Evolutionary conservation across 2,329 filamentous ascomycete species (phyloP).

Genomic region (Ilyonectria mors-panacis): DNA sequence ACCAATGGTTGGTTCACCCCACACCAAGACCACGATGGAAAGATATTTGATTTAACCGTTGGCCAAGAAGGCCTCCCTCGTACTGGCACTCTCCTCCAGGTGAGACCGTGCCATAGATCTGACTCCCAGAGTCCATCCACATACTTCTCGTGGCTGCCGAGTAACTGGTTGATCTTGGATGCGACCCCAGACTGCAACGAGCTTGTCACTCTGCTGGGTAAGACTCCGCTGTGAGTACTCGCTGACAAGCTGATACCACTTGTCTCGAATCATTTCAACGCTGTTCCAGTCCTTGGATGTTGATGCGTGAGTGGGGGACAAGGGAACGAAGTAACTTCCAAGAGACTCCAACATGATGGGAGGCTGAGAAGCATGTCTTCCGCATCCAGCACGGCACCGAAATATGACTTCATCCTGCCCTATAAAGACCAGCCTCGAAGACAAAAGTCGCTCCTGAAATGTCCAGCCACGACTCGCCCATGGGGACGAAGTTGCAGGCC

Average conservation of each 20-base stretch:
- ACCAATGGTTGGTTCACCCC: neutral
- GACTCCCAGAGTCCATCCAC: slow-evolving; percentile 14
- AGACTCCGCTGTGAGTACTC: slow-evolving; percentile 21
- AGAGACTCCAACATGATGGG: neutral
- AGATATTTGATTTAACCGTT: slow-evolving; percentile 1
- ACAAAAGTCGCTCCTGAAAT: slow-evolving; percentile 11
- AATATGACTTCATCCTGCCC: neutral
- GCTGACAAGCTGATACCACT: slow-evolving; percentile 22
- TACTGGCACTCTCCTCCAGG: neutral
- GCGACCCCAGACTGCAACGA: slow-evolving; percentile 10
- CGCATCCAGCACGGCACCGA: slow-evolving; percentile 6
- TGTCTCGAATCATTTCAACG: slow-evolving; percentile 5
- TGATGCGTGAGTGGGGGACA: neutral
- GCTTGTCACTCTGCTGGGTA: slow-evolving; percentile 25
- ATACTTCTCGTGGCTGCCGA: neutral
- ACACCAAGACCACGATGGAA: slow-evolving; percentile 21
- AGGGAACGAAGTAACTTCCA: slow-evolving; percentile 4
- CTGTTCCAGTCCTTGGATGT: slow-evolving; percentile 8
- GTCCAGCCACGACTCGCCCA: slow-evolving; percentile 14
- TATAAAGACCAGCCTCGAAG: neutral
- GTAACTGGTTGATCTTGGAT: slow-evolving; percentile 8
- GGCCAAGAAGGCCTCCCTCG: neutral
- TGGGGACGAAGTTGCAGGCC: neutral
- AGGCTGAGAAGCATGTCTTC: neutral
- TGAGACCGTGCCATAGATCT: slow-evolving; percentile 8